Conservation (phyloP, 129 eudicot species). For the Rutidosis leptorrhynchoides region DNA sequence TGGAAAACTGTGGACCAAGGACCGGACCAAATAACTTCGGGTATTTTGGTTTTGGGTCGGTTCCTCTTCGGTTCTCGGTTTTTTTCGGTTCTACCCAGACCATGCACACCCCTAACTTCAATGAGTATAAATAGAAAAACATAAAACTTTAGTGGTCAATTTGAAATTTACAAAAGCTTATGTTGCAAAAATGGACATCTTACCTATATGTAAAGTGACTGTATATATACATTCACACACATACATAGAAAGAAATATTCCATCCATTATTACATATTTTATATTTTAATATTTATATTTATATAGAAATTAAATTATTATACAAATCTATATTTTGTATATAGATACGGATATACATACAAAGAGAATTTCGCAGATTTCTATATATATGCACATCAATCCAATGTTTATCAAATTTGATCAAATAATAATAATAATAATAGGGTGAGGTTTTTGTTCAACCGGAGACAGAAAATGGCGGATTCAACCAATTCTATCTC, state of each 20-base stretch:
- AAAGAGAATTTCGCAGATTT: slow-evolving; percentile 38
- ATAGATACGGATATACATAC: slow-evolving; percentile 27
- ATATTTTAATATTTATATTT: not conserved
- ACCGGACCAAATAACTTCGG: too few relatives aligned
- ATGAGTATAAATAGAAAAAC: not conserved
- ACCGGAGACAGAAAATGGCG: slow-evolving; percentile 56
- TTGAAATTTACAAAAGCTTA: not conserved
- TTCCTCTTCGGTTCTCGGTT: too few relatives aligned
- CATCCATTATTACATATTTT: too few relatives aligned
- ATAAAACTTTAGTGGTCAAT: slow-evolving; percentile 14
- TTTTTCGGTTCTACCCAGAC: too few relatives aligned
- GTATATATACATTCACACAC: not conserved
- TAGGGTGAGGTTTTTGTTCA: slow-evolving; percentile 29
- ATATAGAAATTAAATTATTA: slow-evolving; percentile 18
- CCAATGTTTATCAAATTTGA: slow-evolving; percentile 36
- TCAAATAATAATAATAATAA: slow-evolving; percentile 21
- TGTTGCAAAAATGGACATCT: slow-evolving; percentile 22
- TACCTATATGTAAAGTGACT: slow-evolving; percentile 1
- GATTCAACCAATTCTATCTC: slow-evolving; percentile 83
- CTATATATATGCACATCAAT: slow-evolving; percentile 44
- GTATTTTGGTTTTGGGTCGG: too few relatives aligned
- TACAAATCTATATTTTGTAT: slow-evolving; percentile 2
- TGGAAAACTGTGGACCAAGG: too few relatives aligned
- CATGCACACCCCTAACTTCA: too few relatives aligned
- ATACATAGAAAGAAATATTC: not conserved